Percentiles rank a stretch among this genome's conserved stretches.
These are phyloP conservation scores for Hortiboletus campestris DNA, from an alignment of 768 basidiomycete species.

Conservation along the genomic window DNA sequence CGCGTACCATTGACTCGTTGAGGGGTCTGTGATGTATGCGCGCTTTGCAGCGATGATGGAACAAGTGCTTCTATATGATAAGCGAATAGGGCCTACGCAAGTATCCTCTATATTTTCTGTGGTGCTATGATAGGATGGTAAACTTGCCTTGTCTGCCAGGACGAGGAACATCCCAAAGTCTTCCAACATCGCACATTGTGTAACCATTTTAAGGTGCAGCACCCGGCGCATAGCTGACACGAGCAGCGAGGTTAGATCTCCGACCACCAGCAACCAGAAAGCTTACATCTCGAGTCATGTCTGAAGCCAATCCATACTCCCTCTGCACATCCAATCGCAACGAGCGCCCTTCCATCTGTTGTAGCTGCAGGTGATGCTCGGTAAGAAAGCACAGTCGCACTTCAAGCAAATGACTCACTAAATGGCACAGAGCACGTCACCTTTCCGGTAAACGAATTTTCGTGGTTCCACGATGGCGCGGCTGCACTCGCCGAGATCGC, in stretches of 20 bases:
- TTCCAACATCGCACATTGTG: slow-evolving; percentile 93
- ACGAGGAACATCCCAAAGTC: slow-evolving; percentile 97
- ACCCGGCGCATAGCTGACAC: slow-evolving; percentile 84
- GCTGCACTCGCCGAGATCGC: slow-evolving; percentile 48
- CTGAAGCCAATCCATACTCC: slow-evolving; percentile 96
- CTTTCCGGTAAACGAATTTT: slow-evolving; percentile 72
- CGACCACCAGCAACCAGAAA: neutral
- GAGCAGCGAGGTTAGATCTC: slow-evolving; percentile 6
- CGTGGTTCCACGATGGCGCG: slow-evolving; percentile 61
- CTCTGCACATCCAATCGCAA: slow-evolving; percentile 92
- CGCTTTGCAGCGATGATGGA: slow-evolving; percentile 72
- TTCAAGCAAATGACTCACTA: slow-evolving; percentile 42
- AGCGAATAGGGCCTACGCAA: slow-evolving; percentile 73
- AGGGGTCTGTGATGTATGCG: slow-evolving; percentile 72
- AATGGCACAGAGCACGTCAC: slow-evolving; percentile 97
- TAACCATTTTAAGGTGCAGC: slow-evolving; percentile 89
- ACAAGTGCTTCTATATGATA: slow-evolving; percentile 97
- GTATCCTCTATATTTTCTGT: neutral
- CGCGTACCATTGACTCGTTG: slow-evolving; percentile 89
- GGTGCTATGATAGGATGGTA: neutral
- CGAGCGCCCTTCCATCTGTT: slow-evolving; percentile 77
- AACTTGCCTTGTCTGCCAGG: slow-evolving; percentile 78
- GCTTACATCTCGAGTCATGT: slow-evolving; percentile 77
- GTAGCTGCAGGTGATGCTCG: slow-evolving; percentile 51
- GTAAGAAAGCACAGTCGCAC: neutral